These are phyloP conservation scores for Gymnopilus dilepis DNA, from an alignment of 768 basidiomycete genomes.

Conservation along the genomic window DNA sequence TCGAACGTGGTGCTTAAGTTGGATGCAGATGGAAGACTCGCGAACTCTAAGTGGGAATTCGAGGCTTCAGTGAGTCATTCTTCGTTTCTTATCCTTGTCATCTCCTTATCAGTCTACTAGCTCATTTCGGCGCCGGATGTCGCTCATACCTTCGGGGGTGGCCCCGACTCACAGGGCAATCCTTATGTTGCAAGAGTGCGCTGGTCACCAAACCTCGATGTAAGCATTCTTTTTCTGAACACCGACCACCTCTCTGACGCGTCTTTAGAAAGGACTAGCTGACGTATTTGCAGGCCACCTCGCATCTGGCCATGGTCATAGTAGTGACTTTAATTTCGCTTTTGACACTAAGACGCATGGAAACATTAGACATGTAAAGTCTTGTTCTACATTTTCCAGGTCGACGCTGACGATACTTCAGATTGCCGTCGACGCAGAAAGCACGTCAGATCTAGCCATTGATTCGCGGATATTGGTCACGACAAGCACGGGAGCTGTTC, in stretches of 20 bases:
- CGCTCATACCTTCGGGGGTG: slow-evolving; percentile 63
- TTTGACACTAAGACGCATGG: slow-evolving; percentile 74
- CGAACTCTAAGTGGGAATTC: slow-evolving; percentile 58
- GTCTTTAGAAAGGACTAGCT: slow-evolving; percentile 54
- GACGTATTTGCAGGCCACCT: slow-evolving; percentile 60
- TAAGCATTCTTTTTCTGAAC: slow-evolving; percentile 35
- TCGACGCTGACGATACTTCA: slow-evolving; percentile 25
- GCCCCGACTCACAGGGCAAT: slow-evolving; percentile 50
- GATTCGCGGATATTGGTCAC: slow-evolving; percentile 57
- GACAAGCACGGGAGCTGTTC: slow-evolving; percentile 78
- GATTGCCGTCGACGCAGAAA: slow-evolving; percentile 59
- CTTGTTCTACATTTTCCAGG: slow-evolving; percentile 8
- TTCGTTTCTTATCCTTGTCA: neutral
- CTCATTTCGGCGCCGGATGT: slow-evolving; percentile 45
- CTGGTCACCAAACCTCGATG: slow-evolving; percentile 65
- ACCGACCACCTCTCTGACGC: slow-evolving; percentile 1
- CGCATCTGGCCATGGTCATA: slow-evolving; percentile 42
- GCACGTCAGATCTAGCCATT: slow-evolving; percentile 40
- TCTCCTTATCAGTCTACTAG: slow-evolving; percentile 33
- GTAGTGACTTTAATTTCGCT: slow-evolving; percentile 60
- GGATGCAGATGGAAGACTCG: slow-evolving; percentile 40
- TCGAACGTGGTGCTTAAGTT: slow-evolving; percentile 60
- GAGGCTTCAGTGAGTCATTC: slow-evolving; percentile 51
- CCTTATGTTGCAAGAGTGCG: slow-evolving; percentile 66
- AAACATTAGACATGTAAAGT: slow-evolving; percentile 65